A percentile compares a stretch with the other conserved stretches of the same genome.
phyloP scores from a whole-genome alignment of 2,329 filamentous ascomycete species.

The Aspergillus sp. region DNA sequence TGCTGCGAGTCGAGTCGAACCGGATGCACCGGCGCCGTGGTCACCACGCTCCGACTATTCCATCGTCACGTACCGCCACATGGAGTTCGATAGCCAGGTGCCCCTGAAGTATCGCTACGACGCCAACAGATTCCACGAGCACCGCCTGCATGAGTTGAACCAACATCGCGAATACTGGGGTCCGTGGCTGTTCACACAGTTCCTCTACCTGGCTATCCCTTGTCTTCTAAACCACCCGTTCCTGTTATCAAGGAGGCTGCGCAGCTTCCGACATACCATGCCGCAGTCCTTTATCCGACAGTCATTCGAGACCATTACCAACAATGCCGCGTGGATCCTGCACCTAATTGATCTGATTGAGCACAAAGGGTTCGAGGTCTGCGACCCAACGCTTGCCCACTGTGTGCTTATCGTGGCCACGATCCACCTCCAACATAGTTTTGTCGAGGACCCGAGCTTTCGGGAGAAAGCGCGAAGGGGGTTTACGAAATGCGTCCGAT shows the following conservation, averaged over 20 bases:
- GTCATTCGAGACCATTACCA: constrained; percentile 52
- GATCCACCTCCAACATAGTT: constrained; percentile 56
- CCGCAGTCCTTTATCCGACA: constrained; percentile 57
- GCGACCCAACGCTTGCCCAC: constrained; percentile 50
- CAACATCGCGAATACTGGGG: constrained; percentile 53
- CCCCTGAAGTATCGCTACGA: constrained; percentile 31
- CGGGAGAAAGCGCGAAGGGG: constrained; percentile 44
- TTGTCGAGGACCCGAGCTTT: constrained; percentile 43
- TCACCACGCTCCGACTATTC: constrained; percentile 54
- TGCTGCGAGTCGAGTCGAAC: constrained; percentile 11
- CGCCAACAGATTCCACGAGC: constrained; percentile 14
- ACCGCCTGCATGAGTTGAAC: constrained; percentile 42
- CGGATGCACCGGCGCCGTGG: constrained; percentile 43
- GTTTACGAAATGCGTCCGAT: constrained; percentile 47
- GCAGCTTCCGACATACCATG: constrained; percentile 53
- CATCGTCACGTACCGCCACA: constrained; percentile 29
- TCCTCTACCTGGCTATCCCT: constrained; percentile 54
- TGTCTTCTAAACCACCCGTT: constrained; percentile 57
- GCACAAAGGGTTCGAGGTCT: constrained; percentile 47
- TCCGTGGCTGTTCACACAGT: constrained; percentile 54
- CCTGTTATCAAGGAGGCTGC: constrained; percentile 53
- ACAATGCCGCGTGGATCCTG: constrained; percentile 55
- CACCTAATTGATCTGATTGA: constrained; percentile 51
- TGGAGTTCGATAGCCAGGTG: constrained; percentile 54
- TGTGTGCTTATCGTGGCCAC: constrained; percentile 55